phyloP scores from a whole-genome alignment of 257 asterid genomes.

The Penstemon eatonii region DNA sequence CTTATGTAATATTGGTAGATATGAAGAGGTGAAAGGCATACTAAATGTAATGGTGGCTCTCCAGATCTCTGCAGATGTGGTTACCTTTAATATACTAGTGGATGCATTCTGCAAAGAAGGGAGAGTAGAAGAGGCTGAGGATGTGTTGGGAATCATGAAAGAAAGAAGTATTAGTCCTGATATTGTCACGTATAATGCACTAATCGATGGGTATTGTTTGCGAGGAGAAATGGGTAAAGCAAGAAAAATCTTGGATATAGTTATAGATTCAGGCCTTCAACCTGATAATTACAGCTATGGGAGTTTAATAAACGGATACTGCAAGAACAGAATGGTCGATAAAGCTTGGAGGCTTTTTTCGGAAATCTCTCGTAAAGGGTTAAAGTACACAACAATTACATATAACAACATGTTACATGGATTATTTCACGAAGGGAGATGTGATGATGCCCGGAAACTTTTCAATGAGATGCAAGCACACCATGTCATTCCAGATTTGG shows the following conservation, averaged over 20 bases:
- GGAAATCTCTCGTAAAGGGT: background rate
- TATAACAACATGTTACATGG: constrained; percentile 21
- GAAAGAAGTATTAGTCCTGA: background rate
- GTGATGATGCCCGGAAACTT: constrained; percentile 12
- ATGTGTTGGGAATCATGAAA: constrained; percentile 5
- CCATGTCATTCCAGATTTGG: background rate
- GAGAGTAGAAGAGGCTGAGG: background rate
- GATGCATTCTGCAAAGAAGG: too few relatives aligned
- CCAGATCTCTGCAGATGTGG: too few relatives aligned
- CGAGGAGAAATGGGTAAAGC: constrained; percentile 20
- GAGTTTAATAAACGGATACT: constrained; percentile 18
- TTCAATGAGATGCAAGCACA: constrained; percentile 18
- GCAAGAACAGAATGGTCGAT: background rate
- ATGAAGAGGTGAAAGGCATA: too few relatives aligned
- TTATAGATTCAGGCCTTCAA: constrained; percentile 4
- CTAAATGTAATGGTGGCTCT: too few relatives aligned
- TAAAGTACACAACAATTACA: background rate
- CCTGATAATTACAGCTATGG: background rate
- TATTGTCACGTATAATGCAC: too few relatives aligned
- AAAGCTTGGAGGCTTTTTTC: background rate
- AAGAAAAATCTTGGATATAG: background rate
- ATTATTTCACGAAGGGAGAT: constrained; percentile 13
- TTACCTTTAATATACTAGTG: too few relatives aligned
- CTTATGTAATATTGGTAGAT: too few relatives aligned
- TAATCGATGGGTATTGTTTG: background rate